phyloP scores from a whole-genome alignment of 768 basidiomycete species.

The Naganishia friedmannii region DNA sequence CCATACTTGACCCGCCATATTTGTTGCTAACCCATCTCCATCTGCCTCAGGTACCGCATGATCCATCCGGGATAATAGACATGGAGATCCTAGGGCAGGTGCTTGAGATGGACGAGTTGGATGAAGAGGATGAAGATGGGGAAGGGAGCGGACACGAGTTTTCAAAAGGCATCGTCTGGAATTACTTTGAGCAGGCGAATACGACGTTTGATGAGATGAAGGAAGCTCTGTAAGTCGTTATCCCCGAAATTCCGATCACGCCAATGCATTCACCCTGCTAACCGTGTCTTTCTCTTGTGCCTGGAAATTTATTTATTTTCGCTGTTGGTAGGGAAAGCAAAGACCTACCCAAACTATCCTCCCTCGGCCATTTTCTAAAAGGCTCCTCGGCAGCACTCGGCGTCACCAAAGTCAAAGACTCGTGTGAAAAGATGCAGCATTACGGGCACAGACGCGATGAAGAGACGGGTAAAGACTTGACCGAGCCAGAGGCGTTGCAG shows the following conservation, averaged over 20 bases:
- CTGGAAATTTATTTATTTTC: too few relatives aligned
- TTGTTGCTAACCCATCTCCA: background rate
- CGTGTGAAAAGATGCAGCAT: constrained; percentile 89
- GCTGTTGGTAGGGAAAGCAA: constrained; percentile 46
- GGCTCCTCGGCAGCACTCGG: constrained; percentile 95
- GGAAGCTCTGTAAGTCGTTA: constrained; percentile 66
- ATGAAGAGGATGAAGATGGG: constrained; percentile 52
- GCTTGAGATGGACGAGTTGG: constrained; percentile 67
- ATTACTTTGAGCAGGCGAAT: constrained; percentile 76
- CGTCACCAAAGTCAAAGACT: constrained; percentile 70
- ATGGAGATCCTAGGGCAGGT: constrained; percentile 80
- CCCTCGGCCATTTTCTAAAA: constrained; percentile 89
- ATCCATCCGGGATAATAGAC: constrained; percentile 59
- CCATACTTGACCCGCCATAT: too few relatives aligned
- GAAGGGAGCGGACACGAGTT: constrained; percentile 77
- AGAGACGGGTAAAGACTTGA: constrained; percentile 42
- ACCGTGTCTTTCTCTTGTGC: too few relatives aligned
- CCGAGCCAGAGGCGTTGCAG: constrained; percentile 46
- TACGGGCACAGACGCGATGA: constrained; percentile 69
- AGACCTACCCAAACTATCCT: constrained; percentile 66
- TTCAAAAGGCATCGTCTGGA: constrained; percentile 70
- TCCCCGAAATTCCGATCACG: too few relatives aligned
- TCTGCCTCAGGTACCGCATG: constrained; percentile 25
- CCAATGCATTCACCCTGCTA: too few relatives aligned
- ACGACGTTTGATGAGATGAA: constrained; percentile 77